Conservation (phyloP, 306 rosid genomes). For the Vigna reflexopilosa region DNA sequence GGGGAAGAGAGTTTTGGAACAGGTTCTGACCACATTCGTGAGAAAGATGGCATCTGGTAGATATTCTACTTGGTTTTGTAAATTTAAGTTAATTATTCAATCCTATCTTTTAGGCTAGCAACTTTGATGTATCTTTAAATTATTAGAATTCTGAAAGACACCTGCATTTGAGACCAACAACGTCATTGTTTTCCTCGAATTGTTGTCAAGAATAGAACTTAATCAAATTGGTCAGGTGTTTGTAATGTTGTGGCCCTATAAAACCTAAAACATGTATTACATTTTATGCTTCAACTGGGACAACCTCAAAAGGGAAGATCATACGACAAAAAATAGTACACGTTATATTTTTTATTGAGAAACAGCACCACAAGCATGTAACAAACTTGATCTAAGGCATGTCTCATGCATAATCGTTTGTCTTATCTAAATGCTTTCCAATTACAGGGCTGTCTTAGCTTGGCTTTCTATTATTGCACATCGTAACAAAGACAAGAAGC, state of each 20-base stretch:
- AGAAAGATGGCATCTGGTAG: conserved; percentile 99
- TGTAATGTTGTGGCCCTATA: neutral
- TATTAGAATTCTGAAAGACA: conserved; percentile 17
- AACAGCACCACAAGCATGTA: neutral
- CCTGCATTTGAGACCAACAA: neutral
- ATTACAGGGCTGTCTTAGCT: conserved; percentile 93
- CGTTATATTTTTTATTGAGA: neutral
- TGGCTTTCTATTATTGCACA: conserved; percentile 95
- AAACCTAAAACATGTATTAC: conserved; percentile 1
- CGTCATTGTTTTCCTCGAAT: conserved; percentile 1
- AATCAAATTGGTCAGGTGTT: neutral
- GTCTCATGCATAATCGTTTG: conserved; percentile 1
- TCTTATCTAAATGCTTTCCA: conserved; percentile 38
- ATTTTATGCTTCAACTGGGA: neutral
- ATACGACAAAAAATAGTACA: neutral
- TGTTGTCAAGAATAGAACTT: neutral
- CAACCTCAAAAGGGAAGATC: neutral
- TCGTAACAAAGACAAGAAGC: conserved; percentile 83
- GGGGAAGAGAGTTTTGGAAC: conserved; percentile 99
- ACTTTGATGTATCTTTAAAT: conserved; percentile 4
- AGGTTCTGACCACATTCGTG: conserved; percentile 98
- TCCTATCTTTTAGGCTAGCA: conserved; percentile 4
- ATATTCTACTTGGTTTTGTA: conserved; percentile 40
- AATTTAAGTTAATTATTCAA: neutral
- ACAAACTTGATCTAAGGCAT: neutral